A percentile compares a stretch with the other conserved stretches of the same genome.
Evolutionary conservation across 2,329 filamentous ascomycete genomes (phyloP).

Genomic region (Fusarium palustre): DNA sequence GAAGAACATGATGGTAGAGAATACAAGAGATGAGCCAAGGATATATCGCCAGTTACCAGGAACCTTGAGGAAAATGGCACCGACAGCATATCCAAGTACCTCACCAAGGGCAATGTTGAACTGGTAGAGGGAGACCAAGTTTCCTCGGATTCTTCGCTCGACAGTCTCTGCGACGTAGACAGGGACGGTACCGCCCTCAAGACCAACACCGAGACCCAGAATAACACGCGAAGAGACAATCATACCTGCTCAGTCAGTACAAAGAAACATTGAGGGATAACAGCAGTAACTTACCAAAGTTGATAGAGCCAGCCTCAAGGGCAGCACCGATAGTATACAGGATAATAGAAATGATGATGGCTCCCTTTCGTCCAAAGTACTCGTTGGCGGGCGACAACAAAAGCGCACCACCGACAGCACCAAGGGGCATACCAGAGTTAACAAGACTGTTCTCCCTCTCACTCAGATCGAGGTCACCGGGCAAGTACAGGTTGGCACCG

Average conservation of each 20-base stretch:
- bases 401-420: slow-evolving; percentile 76
- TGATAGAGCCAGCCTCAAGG: slow-evolving; percentile 74
- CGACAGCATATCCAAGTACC: slow-evolving; percentile 78
- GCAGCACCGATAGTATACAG: slow-evolving; percentile 78
- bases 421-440: slow-evolving; percentile 77
- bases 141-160: slow-evolving; percentile 74
- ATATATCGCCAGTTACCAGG: slow-evolving; percentile 79
- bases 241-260: slow-evolving; percentile 60
- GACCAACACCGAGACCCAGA: slow-evolving; percentile 76
- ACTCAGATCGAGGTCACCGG: slow-evolving; percentile 66
- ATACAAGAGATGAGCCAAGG: slow-evolving; percentile 76
- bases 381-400: slow-evolving; percentile 76
- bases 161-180: slow-evolving; percentile 81
- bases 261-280: fast-evolving
- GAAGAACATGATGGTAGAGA: slow-evolving; percentile 63
- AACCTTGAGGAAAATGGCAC: slow-evolving; percentile 78
- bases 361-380: slow-evolving; percentile 72
- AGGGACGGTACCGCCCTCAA: slow-evolving; percentile 79
- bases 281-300: slow-evolving; percentile 60
- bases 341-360: slow-evolving; percentile 76
- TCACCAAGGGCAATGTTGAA: slow-evolving; percentile 82
- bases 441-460: slow-evolving; percentile 71
- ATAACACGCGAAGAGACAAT: slow-evolving; percentile 76
- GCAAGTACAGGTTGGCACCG: slow-evolving; percentile 76
- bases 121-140: slow-evolving; percentile 79